These are phyloP conservation scores for Dryadomyces quercivorus DNA, from an alignment of 2,329 filamentous ascomycete species.

Conservation along the genomic window DNA sequence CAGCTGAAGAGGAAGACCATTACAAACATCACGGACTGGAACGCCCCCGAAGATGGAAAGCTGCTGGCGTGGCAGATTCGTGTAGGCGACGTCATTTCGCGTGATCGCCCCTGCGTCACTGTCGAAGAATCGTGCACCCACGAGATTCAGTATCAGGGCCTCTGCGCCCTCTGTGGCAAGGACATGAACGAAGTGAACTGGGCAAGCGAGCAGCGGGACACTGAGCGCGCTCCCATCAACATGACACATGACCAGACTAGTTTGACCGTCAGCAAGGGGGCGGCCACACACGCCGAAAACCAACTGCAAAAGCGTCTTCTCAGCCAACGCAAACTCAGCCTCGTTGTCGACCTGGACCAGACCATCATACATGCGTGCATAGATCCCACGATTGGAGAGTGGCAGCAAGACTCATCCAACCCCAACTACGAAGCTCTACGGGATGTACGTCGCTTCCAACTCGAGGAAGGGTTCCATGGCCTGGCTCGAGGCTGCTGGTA, in stretches of 20 bases:
- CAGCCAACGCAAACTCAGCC: conserved; percentile 68
- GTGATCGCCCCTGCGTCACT: conserved; percentile 50
- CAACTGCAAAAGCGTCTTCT: conserved; percentile 77
- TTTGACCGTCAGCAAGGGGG: conserved; percentile 70
- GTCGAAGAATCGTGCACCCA: conserved; percentile 89
- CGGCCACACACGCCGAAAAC: conserved; percentile 72
- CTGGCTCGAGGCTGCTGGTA: conserved; percentile 71
- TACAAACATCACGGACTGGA: conserved; percentile 64
- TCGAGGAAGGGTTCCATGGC: conserved; percentile 72
- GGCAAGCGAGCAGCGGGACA: conserved; percentile 67
- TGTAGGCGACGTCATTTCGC: conserved; percentile 50
- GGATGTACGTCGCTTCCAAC: conserved; percentile 77
- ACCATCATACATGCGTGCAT: conserved; percentile 98
- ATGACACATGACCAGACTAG: conserved; percentile 88
- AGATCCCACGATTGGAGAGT: conserved; percentile 90
- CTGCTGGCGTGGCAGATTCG: conserved; percentile 65
- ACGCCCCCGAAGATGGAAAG: conserved; percentile 71
- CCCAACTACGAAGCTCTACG: conserved; percentile 87
- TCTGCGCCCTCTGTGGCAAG: conserved; percentile 87
- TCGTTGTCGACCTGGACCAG: conserved; percentile 95
- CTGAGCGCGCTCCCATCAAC: conserved; percentile 80
- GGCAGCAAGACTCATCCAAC: conserved; percentile 78
- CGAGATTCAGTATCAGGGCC: conserved; percentile 77
- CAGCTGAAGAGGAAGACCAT: conserved; percentile 55
- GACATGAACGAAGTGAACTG: conserved; percentile 90